Percentiles rank a stretch among this genome's conserved stretches.
These are phyloP conservation scores for Apostasia ramifera DNA, from an alignment of 106 monocot species.

Conservation along the genomic window DNA sequence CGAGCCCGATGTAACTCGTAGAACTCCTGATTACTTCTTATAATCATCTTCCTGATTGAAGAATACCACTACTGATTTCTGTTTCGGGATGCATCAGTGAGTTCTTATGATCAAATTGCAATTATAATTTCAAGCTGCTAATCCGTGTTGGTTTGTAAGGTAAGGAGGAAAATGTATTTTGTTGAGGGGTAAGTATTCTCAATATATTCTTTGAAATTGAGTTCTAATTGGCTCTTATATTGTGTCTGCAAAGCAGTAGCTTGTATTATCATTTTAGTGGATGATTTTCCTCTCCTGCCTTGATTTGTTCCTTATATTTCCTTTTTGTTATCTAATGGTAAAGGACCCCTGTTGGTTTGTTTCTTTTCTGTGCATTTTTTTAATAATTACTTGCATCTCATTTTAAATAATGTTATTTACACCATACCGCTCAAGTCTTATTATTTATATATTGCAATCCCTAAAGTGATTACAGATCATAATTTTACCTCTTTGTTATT, in stretches of 20 bases:
- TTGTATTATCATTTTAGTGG: not conserved
- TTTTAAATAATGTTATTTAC: not conserved
- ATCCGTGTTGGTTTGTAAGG: slow-evolving; percentile 2
- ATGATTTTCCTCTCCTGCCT: not conserved
- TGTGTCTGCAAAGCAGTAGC: not conserved
- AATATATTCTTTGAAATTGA: not conserved
- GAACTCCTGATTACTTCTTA: slow-evolving; percentile 71
- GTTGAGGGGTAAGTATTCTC: not conserved
- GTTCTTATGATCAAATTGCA: not conserved
- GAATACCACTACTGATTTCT: not conserved
- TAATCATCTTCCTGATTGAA: slow-evolving; percentile 13
- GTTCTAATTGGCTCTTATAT: not conserved
- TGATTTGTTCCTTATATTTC: not conserved
- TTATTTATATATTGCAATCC: not conserved
- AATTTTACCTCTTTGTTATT: too few relatives aligned
- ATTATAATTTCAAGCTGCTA: not conserved
- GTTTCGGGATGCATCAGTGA: not conserved
- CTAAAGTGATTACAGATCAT: too few relatives aligned
- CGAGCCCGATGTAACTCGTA: slow-evolving; percentile 63
- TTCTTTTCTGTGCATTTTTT: not conserved
- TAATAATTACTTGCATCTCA: not conserved
- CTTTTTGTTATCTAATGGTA: not conserved
- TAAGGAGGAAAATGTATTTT: not conserved
- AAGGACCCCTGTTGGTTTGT: not conserved
- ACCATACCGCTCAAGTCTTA: not conserved